Conservation (phyloP, 805 yeast genomes). For the Yarrowia porcina region DNA sequence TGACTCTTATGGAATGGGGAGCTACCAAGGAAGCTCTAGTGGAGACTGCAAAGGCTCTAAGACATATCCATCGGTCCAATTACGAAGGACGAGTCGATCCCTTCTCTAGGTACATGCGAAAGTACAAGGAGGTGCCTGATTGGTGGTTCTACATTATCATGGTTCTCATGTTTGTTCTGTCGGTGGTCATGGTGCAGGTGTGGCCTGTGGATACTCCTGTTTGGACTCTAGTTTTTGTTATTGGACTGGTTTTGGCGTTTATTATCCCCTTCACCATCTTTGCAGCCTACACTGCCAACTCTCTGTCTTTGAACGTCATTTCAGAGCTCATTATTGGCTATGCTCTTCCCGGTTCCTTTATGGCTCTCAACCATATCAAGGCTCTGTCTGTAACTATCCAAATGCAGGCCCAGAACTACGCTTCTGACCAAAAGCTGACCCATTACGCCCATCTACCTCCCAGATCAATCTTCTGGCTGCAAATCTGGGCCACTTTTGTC, state of each 20-base stretch:
- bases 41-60: constrained; percentile 6
- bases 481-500: constrained; percentile 45
- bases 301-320: constrained; percentile 57
- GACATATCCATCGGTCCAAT: constrained; percentile 8
- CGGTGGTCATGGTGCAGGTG: constrained; percentile 43
- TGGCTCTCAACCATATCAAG: constrained; percentile 51
- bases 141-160: constrained; percentile 52
- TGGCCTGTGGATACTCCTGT: constrained; percentile 52
- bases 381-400: constrained; percentile 46
- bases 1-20: constrained; percentile 29
- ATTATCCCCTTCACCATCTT: constrained; percentile 61
- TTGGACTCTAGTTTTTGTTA: constrained; percentile 59
- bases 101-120: constrained; percentile 48
- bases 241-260: constrained; percentile 54
- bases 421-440: constrained; percentile 56
- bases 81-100: constrained; percentile 40
- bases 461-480: constrained; percentile 51
- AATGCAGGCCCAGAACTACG: constrained; percentile 58
- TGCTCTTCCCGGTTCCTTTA: constrained; percentile 58
- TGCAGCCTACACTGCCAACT: constrained; percentile 56
- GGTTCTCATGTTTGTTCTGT: constrained; percentile 44
- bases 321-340: constrained; percentile 64
- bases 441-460: constrained; percentile 62
- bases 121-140: constrained; percentile 52
- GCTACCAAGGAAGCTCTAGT: constrained; percentile 31